Base-by-base conservation (phyloP, 768 basidiomycete species). In the Tylopilus sp. region DNA sequence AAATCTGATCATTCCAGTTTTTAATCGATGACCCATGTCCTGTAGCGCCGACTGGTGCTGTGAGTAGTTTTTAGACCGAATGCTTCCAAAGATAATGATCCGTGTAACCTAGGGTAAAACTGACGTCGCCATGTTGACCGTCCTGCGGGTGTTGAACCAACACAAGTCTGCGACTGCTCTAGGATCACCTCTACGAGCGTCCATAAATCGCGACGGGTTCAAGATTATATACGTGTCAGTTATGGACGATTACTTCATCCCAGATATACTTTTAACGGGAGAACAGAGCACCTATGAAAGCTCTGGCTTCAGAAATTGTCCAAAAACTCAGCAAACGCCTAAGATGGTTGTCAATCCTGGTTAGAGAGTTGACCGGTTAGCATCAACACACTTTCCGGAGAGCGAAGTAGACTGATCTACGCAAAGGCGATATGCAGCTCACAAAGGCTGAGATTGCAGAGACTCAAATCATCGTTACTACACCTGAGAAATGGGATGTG, bases 401-500 rank as follows among this genome's bases (percentile, higher is more conserved):
- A 7, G 29, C 19, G 26, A n/a, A 45, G 30, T 22, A 30, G 24
- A 41, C 22, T 36, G 13, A 38, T 49, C 6, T 10, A 30, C 21
- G 53, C 45, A 34, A 54, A 74, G 76, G 96, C 71, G 97, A 99
- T 64, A 98, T 98, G 95, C 97, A 98, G 69, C 72, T 99, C 68
- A 92, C 97, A 16, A 88, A 89, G 69, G 79, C 84, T 33, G 96
- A 98, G 72, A 94, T 99, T 54, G 87, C 89, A 1, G 85, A 89
- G 69, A 98, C 97, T 11, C 96, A 98, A 65, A 87, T 99, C 41
- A 98, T 99, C 53, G 94, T 99, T 8, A 99, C 97, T 3, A 99
- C 97, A 1, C 97, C 97, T 0, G 97, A 99, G 69, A 99, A 99
- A 70, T 99, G 97, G 97, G 97, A 98, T 60, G 97, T 99, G 0